These are phyloP conservation scores for Ceratocystis ficicola DNA, from an alignment of 2,329 filamentous ascomycete species.

Conservation along the genomic window DNA sequence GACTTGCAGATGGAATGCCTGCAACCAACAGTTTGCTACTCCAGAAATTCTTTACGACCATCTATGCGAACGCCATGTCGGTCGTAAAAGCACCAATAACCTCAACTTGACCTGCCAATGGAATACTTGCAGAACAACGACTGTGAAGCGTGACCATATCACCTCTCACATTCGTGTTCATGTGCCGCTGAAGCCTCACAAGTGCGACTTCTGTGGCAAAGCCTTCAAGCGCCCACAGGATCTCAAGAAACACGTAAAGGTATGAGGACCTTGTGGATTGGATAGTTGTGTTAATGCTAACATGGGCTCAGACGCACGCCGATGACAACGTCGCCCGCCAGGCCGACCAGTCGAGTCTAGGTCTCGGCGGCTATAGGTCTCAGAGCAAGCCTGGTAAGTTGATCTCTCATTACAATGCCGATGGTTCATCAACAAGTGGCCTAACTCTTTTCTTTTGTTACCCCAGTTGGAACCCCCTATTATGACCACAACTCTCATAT, in stretches of 20 bases:
- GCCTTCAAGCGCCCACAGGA: constrained; percentile 98
- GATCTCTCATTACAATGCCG: constrained; percentile 28
- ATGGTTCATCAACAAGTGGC: constrained; percentile 12
- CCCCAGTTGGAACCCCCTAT: constrained; percentile 38
- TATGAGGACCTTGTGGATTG: constrained; percentile 27
- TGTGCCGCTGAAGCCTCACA: constrained; percentile 97
- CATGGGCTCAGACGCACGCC: constrained; percentile 57
- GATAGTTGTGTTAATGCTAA: background rate
- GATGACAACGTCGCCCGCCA: constrained; percentile 66
- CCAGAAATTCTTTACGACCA: constrained; percentile 67
- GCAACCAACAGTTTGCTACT: constrained; percentile 45
- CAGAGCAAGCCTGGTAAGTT: constrained; percentile 43
- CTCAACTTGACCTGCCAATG: constrained; percentile 94
- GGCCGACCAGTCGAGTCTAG: constrained; percentile 36
- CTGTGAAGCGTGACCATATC: constrained; percentile 97
- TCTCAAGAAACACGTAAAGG: constrained; percentile 97
- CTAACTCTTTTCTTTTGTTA: constrained; percentile 19
- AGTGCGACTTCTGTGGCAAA: constrained; percentile 97
- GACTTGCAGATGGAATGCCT: constrained; percentile 48
- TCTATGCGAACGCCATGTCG: constrained; percentile 95
- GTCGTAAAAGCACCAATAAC: constrained; percentile 98
- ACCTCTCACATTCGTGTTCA: constrained; percentile 98
- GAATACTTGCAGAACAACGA: constrained; percentile 91
- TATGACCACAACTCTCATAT: constrained; percentile 56
- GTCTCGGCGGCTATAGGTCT: constrained; percentile 42